These are phyloP conservation scores for Pythium monospermum DNA, from an alignment of 352 stramenopile species.

Conservation along the genomic window DNA sequence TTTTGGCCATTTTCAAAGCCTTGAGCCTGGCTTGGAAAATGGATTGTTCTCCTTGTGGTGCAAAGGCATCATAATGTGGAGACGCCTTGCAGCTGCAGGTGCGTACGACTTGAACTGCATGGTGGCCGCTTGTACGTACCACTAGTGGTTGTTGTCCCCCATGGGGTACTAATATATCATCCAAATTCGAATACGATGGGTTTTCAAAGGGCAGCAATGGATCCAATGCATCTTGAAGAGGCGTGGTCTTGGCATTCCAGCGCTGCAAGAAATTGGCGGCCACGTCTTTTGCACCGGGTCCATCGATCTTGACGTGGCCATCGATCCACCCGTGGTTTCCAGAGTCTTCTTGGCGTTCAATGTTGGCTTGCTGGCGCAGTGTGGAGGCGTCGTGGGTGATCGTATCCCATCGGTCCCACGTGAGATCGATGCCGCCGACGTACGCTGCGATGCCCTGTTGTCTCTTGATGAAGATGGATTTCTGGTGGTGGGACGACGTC, in stretches of 20 bases:
- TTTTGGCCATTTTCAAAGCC: slow-evolving; percentile 45
- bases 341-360: slow-evolving; percentile 17
- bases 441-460: slow-evolving; percentile 32
- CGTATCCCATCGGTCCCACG: slow-evolving; percentile 57
- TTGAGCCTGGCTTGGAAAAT: slow-evolving; percentile 46
- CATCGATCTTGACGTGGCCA: slow-evolving; percentile 35
- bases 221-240: slow-evolving; percentile 21
- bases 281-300: slow-evolving; percentile 37
- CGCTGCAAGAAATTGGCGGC: slow-evolving; percentile 45
- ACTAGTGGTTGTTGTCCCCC: too few relatives aligned
- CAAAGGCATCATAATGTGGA: slow-evolving; percentile 46
- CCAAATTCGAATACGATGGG: slow-evolving; percentile 6
- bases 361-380: slow-evolving; percentile 23
- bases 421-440: slow-evolving; percentile 48
- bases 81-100: slow-evolving; percentile 51
- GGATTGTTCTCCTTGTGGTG: slow-evolving; percentile 42
- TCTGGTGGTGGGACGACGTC: not conserved
- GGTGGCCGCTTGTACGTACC: slow-evolving; percentile 1
- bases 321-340: slow-evolving; percentile 52
- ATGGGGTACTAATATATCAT: not conserved
- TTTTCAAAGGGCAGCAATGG: slow-evolving; percentile 41
- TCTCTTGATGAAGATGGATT: slow-evolving; percentile 24
- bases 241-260: slow-evolving; percentile 41
- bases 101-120: slow-evolving; percentile 50
- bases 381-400: slow-evolving; percentile 36